phyloP scores from a whole-genome alignment of 371 early-diverging fungal species.

The Coemansia sp. region DNA sequence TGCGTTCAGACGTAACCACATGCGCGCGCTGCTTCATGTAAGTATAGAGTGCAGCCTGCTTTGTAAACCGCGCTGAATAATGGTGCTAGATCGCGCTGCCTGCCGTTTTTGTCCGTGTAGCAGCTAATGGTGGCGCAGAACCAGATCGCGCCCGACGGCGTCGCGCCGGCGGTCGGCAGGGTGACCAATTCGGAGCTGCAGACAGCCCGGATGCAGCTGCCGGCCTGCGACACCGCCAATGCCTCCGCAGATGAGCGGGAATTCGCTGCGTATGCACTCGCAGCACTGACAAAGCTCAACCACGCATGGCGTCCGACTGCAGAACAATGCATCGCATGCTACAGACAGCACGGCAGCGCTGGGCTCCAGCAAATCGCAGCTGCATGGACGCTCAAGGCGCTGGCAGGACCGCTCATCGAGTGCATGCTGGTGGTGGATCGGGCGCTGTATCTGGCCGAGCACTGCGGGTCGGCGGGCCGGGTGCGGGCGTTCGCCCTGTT shows the following conservation, averaged over 20 bases:
- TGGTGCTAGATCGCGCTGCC: neutral
- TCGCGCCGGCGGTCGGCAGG: conserved; percentile 62
- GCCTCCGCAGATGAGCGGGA: conserved; percentile 53
- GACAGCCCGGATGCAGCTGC: conserved; percentile 42
- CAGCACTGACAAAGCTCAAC: conserved; percentile 29
- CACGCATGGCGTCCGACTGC: conserved; percentile 28
- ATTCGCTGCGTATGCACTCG: conserved; percentile 42
- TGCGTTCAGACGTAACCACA: conserved; percentile 70
- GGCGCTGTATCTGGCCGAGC: conserved; percentile 63
- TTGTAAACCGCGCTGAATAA: neutral
- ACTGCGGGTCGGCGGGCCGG: conserved; percentile 13
- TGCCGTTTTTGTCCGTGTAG: neutral
- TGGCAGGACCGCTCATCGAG: conserved; percentile 75
- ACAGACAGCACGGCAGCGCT: conserved; percentile 6
- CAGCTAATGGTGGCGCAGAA: conserved; percentile 51
- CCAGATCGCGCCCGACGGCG: conserved; percentile 54
- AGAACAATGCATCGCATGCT: conserved; percentile 30
- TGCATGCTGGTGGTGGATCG: conserved; percentile 77
- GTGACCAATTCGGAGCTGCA: conserved; percentile 56
- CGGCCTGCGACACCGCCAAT: conserved; percentile 53
- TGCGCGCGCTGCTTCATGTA: conserved; percentile 68
- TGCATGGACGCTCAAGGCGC: conserved; percentile 75
- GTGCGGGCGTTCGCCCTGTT: conserved; percentile 58
- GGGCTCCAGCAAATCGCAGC: conserved; percentile 64
- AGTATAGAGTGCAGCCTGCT: neutral